Conservation (phyloP, 495 filamentous ascomycete species). For the Barbatosphaeria neglecta region DNA sequence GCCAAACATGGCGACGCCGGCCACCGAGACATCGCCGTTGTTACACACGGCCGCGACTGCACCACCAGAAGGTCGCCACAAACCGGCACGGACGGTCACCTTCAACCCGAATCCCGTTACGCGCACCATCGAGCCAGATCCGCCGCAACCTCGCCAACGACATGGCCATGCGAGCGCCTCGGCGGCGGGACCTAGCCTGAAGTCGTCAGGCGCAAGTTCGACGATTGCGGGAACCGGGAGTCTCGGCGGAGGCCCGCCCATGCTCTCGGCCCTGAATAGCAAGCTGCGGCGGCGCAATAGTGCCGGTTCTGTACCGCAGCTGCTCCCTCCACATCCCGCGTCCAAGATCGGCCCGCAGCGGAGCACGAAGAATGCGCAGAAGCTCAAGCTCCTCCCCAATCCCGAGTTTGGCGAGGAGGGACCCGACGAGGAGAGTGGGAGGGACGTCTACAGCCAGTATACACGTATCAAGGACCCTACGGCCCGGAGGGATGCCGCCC, state of each 20-base stretch:
- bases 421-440: constrained; percentile 74
- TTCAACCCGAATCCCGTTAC: constrained; percentile 38
- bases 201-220: constrained; percentile 6
- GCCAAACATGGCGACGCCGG: neutral
- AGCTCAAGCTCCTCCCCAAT: constrained; percentile 87
- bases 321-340: constrained; percentile 31
- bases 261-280: constrained; percentile 74
- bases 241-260: constrained; percentile 41
- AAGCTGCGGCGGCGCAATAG: constrained; percentile 80
- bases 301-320: constrained; percentile 49
- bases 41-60: constrained; percentile 12
- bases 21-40: constrained; percentile 23
- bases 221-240: constrained; percentile 14
- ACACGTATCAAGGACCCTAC: constrained; percentile 90
- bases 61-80: constrained; percentile 22
- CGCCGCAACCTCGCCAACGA: constrained; percentile 7
- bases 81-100: constrained; percentile 31
- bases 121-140: constrained; percentile 37
- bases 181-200: neutral
- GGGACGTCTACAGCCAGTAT: constrained; percentile 94
- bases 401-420: constrained; percentile 69
- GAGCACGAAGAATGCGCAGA: constrained; percentile 90
- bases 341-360: constrained; percentile 89
- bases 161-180: constrained; percentile 4
- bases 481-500: constrained; percentile 81